Percentiles rank a stretch among this genome's conserved stretches.
phyloP scores from a whole-genome alignment of 2,329 filamentous ascomycete genomes.

The Pseudogymnoascus sp. region DNA sequence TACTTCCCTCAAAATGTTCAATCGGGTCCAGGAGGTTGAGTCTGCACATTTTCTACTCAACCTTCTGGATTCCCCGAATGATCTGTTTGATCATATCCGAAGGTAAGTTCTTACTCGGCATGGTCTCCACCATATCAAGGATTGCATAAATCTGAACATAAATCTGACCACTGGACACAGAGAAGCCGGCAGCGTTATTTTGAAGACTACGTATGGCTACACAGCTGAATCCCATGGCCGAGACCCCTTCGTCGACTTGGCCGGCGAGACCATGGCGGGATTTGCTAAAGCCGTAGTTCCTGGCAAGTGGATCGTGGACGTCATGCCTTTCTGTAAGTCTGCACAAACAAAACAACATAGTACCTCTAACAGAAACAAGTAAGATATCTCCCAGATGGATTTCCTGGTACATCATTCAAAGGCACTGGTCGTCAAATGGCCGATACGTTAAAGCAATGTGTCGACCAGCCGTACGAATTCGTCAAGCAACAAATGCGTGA shows the following conservation, averaged over 20 bases:
- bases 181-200: conserved; percentile 34
- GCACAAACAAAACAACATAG: not conserved
- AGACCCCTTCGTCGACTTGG: conserved; percentile 39
- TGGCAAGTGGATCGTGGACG: conserved; percentile 39
- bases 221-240: conserved; percentile 31
- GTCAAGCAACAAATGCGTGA: conserved; percentile 35
- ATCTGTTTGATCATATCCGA: conserved; percentile 35
- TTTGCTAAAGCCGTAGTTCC: conserved; percentile 36
- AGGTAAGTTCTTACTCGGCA: conserved; percentile 28
- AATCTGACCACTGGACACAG: conserved; percentile 20
- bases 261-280: conserved; percentile 32
- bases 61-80: conserved; percentile 33
- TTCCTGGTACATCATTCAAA: conserved; percentile 40
- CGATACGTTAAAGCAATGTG: conserved; percentile 25
- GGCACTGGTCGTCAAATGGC: conserved; percentile 33
- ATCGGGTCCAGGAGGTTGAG: conserved; percentile 38
- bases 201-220: conserved; percentile 43
- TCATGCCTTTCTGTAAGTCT: conserved; percentile 35
- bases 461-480: conserved; percentile 37
- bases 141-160: not conserved
- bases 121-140: not conserved
- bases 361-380: conserved; percentile 22
- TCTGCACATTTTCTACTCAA: conserved; percentile 37
- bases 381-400: conserved; percentile 37
- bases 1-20: conserved; percentile 32